Percentiles rank a stretch among this genome's conserved stretches.
Conservation (phyloP, 257 asterid genomes). For the Ballota nigra region DNA sequence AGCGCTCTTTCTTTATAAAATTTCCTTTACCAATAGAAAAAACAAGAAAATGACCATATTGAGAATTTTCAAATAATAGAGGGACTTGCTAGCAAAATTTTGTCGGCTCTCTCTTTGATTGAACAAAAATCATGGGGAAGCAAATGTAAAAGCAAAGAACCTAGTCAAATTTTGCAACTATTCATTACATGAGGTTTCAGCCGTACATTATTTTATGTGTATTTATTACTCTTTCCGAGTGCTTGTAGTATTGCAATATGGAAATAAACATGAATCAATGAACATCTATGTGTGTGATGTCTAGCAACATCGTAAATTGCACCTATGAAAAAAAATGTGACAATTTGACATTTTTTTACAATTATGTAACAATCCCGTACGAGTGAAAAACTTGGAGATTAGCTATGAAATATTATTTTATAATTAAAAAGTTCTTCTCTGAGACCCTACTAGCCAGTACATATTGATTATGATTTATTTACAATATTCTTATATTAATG, state of each 20-base stretch:
- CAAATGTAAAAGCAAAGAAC: slow-evolving; percentile 40
- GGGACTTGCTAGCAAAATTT: slow-evolving; percentile 27
- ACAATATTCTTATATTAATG: too few relatives aligned
- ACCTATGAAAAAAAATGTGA: slow-evolving; percentile 6
- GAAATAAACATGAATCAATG: slow-evolving; percentile 25
- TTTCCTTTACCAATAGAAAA: too few relatives aligned
- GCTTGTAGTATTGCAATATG: not conserved
- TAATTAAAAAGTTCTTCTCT: too few relatives aligned
- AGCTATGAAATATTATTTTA: not conserved
- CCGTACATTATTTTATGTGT: slow-evolving; percentile 10
- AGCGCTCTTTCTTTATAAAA: too few relatives aligned
- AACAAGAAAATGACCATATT: not conserved
- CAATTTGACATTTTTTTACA: not conserved
- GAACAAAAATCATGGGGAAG: slow-evolving; percentile 26
- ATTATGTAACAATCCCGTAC: not conserved
- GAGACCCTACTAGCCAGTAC: not conserved
- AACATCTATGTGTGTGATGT: slow-evolving; percentile 10
- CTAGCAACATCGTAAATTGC: slow-evolving; percentile 27
- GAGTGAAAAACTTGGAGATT: not conserved
- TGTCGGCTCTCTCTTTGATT: slow-evolving; percentile 4
- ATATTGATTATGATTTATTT: too few relatives aligned
- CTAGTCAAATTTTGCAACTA: slow-evolving; percentile 36
- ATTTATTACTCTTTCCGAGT: not conserved
- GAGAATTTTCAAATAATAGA: slow-evolving; percentile 12
- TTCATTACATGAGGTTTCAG: slow-evolving; percentile 19